Evolutionary conservation across 495 filamentous ascomycete genomes (phyloP).

Genomic region (Penicillium parvum): DNA sequence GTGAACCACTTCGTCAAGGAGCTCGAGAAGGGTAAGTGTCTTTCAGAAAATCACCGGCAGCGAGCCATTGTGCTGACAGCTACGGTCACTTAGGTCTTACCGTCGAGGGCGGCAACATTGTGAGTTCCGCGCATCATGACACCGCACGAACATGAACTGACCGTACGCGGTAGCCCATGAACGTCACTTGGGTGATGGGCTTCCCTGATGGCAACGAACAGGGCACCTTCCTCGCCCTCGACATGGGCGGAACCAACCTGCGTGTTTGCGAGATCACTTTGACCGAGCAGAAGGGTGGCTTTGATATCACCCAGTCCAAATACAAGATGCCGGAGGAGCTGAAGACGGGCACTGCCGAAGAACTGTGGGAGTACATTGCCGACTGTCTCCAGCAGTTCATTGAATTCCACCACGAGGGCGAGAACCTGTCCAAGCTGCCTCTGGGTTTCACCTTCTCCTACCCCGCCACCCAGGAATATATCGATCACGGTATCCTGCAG

Average conservation of each 20-base stretch:
- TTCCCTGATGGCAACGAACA: slow-evolving; percentile 87
- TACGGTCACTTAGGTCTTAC: slow-evolving; percentile 58
- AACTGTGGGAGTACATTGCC: slow-evolving; percentile 97
- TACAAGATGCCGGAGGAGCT: slow-evolving; percentile 96
- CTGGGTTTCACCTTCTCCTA: slow-evolving; percentile 99
- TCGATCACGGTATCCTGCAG: slow-evolving; percentile 92
- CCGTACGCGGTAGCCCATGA: slow-evolving; percentile 74
- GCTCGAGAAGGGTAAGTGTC: slow-evolving; percentile 70
- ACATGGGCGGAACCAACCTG: slow-evolving; percentile 98
- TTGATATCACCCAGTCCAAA: slow-evolving; percentile 98
- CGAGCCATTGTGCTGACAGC: slow-evolving; percentile 2
- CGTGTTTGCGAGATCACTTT: slow-evolving; percentile 95
- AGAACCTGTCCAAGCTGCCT: slow-evolving; percentile 58
- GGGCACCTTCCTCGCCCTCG: slow-evolving; percentile 87
- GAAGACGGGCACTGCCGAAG: slow-evolving; percentile 82
- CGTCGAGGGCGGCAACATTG: slow-evolving; percentile 87
- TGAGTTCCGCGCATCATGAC: slow-evolving; percentile 43
- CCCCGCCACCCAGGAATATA: slow-evolving; percentile 91
- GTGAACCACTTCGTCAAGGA: slow-evolving; percentile 85
- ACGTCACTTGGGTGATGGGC: slow-evolving; percentile 95
- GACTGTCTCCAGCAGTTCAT: slow-evolving; percentile 97
- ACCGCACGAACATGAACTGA: not conserved
- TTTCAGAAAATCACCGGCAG: not conserved
- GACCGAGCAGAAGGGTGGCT: slow-evolving; percentile 86
- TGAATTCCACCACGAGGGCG: slow-evolving; percentile 78